These are phyloP conservation scores for Mycena metata DNA, from an alignment of 768 basidiomycete genomes.

Conservation along the genomic window DNA sequence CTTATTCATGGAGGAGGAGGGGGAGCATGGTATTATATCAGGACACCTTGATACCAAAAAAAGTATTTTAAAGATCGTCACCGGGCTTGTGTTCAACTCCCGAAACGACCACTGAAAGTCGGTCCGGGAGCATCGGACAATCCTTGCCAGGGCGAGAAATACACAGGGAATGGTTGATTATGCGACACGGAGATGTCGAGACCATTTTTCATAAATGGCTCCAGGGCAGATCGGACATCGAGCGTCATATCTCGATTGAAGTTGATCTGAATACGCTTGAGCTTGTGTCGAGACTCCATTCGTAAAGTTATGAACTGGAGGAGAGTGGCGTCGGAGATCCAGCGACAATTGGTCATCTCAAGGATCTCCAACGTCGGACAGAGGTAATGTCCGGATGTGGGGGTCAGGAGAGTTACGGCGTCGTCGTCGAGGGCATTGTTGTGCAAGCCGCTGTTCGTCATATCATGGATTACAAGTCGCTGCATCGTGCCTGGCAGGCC, in stretches of 20 bases:
- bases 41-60: too few species aligned
- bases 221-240: neutral
- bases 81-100: too few species aligned
- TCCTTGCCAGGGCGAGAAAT: conserved; percentile 9
- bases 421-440: neutral
- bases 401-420: neutral
- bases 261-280: neutral
- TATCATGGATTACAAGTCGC: neutral
- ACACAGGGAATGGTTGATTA: neutral
- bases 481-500: neutral
- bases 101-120: too few species aligned
- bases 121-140: neutral
- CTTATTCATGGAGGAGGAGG: too few species aligned
- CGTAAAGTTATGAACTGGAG: conserved; percentile 2
- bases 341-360: neutral
- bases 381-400: neutral
- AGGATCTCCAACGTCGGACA: neutral
- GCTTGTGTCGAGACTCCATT: neutral
- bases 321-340: neutral
- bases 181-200: neutral
- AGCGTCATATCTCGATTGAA: neutral
- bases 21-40: too few species aligned
- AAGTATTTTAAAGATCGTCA: too few species aligned
- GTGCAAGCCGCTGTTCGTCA: too few species aligned
- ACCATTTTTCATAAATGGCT: neutral